Evolutionary conservation across 305 asterid genomes (phyloP).

Genomic region (Fraxinus xanthoxyloides): DNA sequence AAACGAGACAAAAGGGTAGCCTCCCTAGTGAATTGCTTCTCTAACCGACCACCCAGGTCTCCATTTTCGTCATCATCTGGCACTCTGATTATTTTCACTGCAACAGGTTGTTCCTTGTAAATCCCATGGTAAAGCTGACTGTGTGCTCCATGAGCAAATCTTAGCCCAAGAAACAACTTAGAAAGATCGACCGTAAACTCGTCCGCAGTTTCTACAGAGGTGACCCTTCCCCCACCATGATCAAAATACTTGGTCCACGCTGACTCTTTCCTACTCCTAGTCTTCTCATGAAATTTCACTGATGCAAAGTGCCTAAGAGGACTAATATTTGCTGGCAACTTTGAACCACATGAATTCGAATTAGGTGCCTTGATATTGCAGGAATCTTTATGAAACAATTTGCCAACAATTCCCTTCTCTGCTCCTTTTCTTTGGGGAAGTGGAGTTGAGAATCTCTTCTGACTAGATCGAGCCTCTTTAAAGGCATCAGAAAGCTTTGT

Average conservation of each 20-base stretch:
- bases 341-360: conserved; percentile 19
- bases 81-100: conserved; percentile 68
- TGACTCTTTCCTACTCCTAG: conserved; percentile 49
- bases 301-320: conserved; percentile 59
- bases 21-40: conserved; percentile 54
- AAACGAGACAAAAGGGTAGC: conserved; percentile 57
- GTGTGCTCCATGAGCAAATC: conserved; percentile 89
- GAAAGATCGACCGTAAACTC: conserved; percentile 68
- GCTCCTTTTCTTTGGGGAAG: conserved; percentile 45
- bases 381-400: conserved; percentile 39
- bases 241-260: conserved; percentile 81
- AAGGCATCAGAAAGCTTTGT: conserved; percentile 61
- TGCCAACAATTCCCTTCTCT: conserved; percentile 41
- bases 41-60: conserved; percentile 35
- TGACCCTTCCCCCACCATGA: conserved; percentile 70
- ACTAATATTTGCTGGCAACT: conserved; percentile 35
- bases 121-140: conserved; percentile 89
- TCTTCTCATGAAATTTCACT: conserved; percentile 44
- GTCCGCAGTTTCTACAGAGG: conserved; percentile 63
- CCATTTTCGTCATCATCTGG: conserved; percentile 61
- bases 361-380: conserved; percentile 28
- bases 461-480: conserved; percentile 64
- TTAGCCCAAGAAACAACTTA: conserved; percentile 63
- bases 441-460: conserved; percentile 75
- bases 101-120: conserved; percentile 75